These are phyloP conservation scores for Colletotrichum sansevieriae DNA, from an alignment of 2,329 filamentous ascomycete species.

Conservation along the genomic window DNA sequence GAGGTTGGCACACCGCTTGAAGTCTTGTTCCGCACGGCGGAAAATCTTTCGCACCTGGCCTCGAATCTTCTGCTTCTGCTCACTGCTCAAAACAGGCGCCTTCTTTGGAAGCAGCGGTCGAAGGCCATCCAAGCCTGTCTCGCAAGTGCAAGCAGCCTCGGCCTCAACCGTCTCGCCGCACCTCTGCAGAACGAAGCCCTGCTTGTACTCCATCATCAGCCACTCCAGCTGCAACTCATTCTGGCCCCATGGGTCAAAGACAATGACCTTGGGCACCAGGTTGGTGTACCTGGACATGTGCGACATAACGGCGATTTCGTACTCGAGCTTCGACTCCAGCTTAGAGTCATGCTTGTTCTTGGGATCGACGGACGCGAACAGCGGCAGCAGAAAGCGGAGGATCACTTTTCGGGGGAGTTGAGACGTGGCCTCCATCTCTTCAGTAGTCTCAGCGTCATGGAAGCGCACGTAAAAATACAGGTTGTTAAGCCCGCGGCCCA, in stretches of 20 bases:
- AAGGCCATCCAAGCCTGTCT: conserved; percentile 20
- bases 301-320: conserved; percentile 42
- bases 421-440: background rate
- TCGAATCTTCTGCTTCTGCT: background rate
- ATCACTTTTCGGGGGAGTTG: conserved; percentile 19
- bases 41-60: background rate
- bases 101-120: background rate
- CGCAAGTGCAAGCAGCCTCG: conserved; percentile 7
- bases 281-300: background rate
- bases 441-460: background rate
- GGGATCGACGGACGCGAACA: conserved; percentile 24
- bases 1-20: background rate
- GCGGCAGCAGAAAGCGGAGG: conserved; percentile 33
- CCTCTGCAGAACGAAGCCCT: conserved; percentile 24
- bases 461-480: conserved; percentile 21
- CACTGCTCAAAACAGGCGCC: background rate
- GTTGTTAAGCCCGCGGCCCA: conserved; percentile 12
- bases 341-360: background rate
- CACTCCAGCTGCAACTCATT: conserved; percentile 40
- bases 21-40: no score
- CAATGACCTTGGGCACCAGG: conserved; percentile 19
- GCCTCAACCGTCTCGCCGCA: background rate
- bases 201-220: conserved; percentile 36
- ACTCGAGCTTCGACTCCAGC: conserved; percentile 29
- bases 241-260: conserved; percentile 38